Conservation (phyloP, 345 rosid species). For the Aquilaria yunnanensis region DNA sequence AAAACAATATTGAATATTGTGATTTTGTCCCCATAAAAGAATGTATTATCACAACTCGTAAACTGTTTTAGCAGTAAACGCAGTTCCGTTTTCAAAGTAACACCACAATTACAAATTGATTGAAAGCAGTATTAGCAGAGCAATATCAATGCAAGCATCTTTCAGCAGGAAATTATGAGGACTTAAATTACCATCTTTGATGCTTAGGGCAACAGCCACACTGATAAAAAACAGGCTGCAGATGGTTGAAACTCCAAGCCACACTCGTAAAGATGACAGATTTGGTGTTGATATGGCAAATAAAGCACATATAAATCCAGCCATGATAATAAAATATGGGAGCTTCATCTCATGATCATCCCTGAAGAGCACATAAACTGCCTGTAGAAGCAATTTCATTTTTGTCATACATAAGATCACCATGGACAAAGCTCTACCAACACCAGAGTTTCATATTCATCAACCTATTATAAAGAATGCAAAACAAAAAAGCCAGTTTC, state of each 20-base stretch:
- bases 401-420: no score
- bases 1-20: neutral
- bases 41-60: neutral
- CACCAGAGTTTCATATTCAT: no score
- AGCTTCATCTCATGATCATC: constrained; percentile 48
- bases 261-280: constrained; percentile 65
- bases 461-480: no score
- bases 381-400: constrained; percentile 30
- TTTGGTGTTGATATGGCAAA: constrained; percentile 76
- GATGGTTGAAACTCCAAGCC: constrained; percentile 77
- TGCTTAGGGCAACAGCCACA: constrained; percentile 43
- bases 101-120: neutral
- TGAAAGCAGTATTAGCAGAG: neutral
- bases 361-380: constrained; percentile 41
- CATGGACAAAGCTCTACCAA: no score
- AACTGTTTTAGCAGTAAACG: neutral
- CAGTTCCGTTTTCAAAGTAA: neutral
- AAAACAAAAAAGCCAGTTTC: no score
- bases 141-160: neutral
- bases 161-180: no score
- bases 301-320: constrained; percentile 45
- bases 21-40: neutral
- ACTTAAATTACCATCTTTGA: constrained; percentile 46
- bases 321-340: constrained; percentile 46
- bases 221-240: constrained; percentile 50